Percentiles rank a stretch among this genome's conserved stretches.
Conservation (phyloP, 805 yeast species). For the Ogataea henricii region DNA sequence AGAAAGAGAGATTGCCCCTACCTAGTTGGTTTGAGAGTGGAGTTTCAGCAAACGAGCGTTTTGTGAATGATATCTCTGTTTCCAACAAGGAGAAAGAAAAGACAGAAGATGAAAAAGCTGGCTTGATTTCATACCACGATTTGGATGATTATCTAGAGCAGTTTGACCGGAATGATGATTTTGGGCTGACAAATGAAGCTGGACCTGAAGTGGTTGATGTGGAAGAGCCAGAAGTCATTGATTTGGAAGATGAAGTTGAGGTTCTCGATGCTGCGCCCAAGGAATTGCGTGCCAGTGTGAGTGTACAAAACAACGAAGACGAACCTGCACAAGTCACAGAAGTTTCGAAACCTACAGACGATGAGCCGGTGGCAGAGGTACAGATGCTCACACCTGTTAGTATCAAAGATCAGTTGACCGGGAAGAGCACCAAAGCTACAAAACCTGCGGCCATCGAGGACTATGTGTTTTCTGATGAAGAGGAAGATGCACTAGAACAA, state of each 20-base stretch:
- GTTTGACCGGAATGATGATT: not conserved
- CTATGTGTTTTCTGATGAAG: slow-evolving; percentile 75
- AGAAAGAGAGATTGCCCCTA: slow-evolving; percentile 11
- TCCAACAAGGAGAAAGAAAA: not conserved
- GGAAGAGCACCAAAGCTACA: not conserved
- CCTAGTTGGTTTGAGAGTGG: slow-evolving; percentile 26
- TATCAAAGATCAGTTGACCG: slow-evolving; percentile 2
- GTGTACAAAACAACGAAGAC: no score
- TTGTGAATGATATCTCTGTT: not conserved
- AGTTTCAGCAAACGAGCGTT: slow-evolving; percentile 6
- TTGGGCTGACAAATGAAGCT: not conserved
- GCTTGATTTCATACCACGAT: slow-evolving; percentile 54
- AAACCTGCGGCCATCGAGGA: slow-evolving; percentile 34
- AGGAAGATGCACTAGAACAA: slow-evolving; percentile 65
- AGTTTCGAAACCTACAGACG: no score
- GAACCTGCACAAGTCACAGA: no score
- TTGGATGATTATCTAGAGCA: slow-evolving; percentile 37
- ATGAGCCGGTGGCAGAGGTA: not conserved
- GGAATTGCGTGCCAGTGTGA: no score
- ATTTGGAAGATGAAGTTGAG: slow-evolving; percentile 1
- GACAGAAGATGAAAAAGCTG: slow-evolving; percentile 47
- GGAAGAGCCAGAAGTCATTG: slow-evolving; percentile 1
- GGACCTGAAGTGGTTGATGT: no score
- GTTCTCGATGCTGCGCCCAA: no score
- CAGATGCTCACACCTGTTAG: slow-evolving; percentile 5